phyloP scores from a whole-genome alignment of 345 rosid species.

The Ceriops decandra region DNA sequence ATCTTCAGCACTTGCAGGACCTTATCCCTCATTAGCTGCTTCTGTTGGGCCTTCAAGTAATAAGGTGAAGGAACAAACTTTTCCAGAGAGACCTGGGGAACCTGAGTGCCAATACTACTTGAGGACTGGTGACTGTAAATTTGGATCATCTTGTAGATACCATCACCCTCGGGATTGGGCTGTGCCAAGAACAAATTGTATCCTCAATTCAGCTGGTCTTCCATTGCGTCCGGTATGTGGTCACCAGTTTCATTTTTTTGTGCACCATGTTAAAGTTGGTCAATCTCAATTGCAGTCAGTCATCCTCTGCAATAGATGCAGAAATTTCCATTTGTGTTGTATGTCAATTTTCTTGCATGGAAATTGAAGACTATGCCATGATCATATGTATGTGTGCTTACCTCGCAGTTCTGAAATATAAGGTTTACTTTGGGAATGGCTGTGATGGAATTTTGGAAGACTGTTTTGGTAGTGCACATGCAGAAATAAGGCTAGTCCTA shows the following conservation, averaged over 20 bases:
- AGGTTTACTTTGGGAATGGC: neutral
- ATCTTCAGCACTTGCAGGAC: slow-evolving; percentile 17
- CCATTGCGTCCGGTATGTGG: slow-evolving; percentile 28
- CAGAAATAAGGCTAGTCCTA: no score
- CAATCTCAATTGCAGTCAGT: neutral
- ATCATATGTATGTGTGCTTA: neutral
- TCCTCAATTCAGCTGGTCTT: slow-evolving; percentile 28
- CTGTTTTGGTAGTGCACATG: neutral
- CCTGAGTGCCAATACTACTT: slow-evolving; percentile 29
- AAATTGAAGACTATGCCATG: no score
- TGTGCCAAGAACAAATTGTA: slow-evolving; percentile 20
- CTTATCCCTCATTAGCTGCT: slow-evolving; percentile 13
- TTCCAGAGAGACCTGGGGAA: slow-evolving; percentile 32
- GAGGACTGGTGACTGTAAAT: slow-evolving; percentile 30
- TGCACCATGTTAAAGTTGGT: neutral
- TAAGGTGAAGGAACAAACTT: slow-evolving; percentile 18
- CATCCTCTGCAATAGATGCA: neutral
- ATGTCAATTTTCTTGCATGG: neutral
- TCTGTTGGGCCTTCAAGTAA: slow-evolving; percentile 9
- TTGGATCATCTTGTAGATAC: slow-evolving; percentile 26
- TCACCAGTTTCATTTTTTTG: neutral
- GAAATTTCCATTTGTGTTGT: neutral
- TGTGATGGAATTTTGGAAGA: neutral
- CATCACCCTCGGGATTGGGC: slow-evolving; percentile 25
- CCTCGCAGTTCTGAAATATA: neutral